Evolutionary conservation across 768 basidiomycete species (phyloP).

Genomic region (Russula sp.): DNA sequence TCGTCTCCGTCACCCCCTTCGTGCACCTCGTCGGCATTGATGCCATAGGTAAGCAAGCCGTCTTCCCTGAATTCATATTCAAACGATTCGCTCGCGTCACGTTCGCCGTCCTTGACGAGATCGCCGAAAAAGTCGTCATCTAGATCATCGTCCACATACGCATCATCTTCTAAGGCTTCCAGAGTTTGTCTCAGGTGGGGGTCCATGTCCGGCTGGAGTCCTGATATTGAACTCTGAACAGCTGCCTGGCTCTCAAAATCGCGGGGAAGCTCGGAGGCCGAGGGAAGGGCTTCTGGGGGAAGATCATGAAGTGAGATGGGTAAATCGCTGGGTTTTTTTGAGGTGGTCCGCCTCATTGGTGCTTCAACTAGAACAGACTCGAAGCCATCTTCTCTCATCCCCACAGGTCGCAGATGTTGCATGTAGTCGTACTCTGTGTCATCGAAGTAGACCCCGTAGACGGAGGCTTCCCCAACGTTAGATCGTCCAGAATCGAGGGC

Average conservation of each 20-base stretch:
- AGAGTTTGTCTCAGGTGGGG: conserved; percentile 89
- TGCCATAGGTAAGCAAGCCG: conserved; percentile 39
- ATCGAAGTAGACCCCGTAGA: conserved; percentile 92
- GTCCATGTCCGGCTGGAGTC: conserved; percentile 95
- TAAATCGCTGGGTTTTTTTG: conserved; percentile 41
- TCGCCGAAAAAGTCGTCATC: conserved; percentile 76
- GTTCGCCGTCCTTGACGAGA: conserved; percentile 69
- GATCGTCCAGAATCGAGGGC: conserved; percentile 44
- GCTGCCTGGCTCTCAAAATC: conserved; percentile 75
- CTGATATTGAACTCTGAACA: conserved; percentile 77
- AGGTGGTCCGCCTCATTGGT: conserved; percentile 43
- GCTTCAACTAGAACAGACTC: conserved; percentile 81
- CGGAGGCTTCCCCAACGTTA: conserved; percentile 81
- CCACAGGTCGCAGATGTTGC: conserved; percentile 86
- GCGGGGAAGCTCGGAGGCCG: conserved; percentile 66
- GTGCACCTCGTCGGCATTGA: conserved; percentile 34
- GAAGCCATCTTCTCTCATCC: conserved; percentile 72
- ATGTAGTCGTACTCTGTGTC: conserved; percentile 98
- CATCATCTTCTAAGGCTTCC: conserved; percentile 94
- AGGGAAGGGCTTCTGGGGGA: conserved; percentile 70
- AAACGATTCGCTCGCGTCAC: conserved; percentile 54
- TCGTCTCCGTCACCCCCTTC: conserved; percentile 38
- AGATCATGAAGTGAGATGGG: conserved; percentile 52
- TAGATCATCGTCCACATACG: conserved; percentile 76
- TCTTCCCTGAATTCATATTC: conserved; percentile 68